phyloP scores from a whole-genome alignment of 805 yeast genomes.

The Candida endomychidarum region DNA sequence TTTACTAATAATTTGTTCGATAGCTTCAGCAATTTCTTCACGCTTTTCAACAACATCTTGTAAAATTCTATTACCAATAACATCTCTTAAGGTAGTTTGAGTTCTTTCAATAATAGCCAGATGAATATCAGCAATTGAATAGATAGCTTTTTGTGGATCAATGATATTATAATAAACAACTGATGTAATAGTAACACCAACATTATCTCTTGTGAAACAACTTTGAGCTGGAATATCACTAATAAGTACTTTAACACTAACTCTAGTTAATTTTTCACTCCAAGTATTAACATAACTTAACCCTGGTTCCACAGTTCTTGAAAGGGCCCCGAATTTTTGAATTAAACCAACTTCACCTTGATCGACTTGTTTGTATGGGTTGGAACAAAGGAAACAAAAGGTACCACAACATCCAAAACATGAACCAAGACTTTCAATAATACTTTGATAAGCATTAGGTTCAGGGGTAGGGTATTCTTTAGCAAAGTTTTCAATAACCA shows the following conservation, averaged over 20 bases:
- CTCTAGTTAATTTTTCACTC: constrained; percentile 53
- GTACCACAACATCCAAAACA: constrained; percentile 54
- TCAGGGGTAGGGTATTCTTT: constrained; percentile 39
- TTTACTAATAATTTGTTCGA: constrained; percentile 57
- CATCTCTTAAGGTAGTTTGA: constrained; percentile 72
- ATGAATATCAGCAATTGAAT: constrained; percentile 53
- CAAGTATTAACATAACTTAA: constrained; percentile 63
- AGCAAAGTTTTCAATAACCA: constrained; percentile 44
- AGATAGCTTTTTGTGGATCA: constrained; percentile 66
- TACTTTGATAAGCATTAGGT: constrained; percentile 40
- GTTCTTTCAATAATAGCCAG: constrained; percentile 64
- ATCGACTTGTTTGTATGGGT: constrained; percentile 58
- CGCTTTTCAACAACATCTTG: constrained; percentile 75
- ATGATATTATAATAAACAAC: constrained; percentile 66
- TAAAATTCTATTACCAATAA: constrained; percentile 60
- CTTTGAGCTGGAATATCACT: constrained; percentile 65
- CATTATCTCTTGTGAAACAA: constrained; percentile 73
- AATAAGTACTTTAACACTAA: constrained; percentile 57
- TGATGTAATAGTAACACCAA: constrained; percentile 58
- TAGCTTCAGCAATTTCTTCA: constrained; percentile 67
- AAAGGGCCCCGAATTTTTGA: constrained; percentile 64
- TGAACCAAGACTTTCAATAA: constrained; percentile 43
- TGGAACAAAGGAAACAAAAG: constrained; percentile 56
- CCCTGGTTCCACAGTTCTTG: constrained; percentile 69
- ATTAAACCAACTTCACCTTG: constrained; percentile 72